phyloP scores from a whole-genome alignment of 1,284 basidiomycete genomes.

The Neonothopanus nambi region DNA sequence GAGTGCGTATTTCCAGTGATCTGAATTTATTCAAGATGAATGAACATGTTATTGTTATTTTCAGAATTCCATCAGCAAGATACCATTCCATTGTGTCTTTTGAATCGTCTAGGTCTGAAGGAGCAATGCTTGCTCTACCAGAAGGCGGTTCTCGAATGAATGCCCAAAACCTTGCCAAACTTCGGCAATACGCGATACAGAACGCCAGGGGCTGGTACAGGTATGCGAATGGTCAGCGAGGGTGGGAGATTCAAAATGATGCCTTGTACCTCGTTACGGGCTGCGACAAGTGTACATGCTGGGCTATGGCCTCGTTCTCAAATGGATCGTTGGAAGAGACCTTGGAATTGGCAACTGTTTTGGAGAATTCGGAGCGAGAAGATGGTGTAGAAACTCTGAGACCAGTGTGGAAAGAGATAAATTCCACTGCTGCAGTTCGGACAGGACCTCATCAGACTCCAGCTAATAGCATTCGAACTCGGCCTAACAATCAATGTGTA shows the following conservation, averaged over 20 bases:
- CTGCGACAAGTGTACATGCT: slow-evolving; percentile 1
- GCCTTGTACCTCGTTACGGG: slow-evolving; percentile 4
- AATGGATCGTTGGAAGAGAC: background rate
- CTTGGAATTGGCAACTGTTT: background rate
- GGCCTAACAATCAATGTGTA: background rate
- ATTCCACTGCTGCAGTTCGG: background rate
- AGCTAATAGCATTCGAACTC: background rate
- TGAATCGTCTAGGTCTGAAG: background rate
- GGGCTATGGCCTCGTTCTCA: slow-evolving; percentile 2
- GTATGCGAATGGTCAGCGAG: background rate
- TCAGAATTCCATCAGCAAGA: too few relatives aligned
- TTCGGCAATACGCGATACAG: background rate
- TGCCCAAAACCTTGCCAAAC: background rate
- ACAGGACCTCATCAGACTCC: background rate
- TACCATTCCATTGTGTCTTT: background rate
- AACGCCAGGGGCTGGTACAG: slow-evolving; percentile 1
- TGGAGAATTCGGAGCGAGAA: background rate
- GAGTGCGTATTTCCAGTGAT: too few relatives aligned
- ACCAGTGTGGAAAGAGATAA: background rate
- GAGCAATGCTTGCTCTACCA: slow-evolving; percentile 3
- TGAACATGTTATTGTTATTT: too few relatives aligned
- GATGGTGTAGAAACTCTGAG: too few relatives aligned
- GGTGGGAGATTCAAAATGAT: background rate
- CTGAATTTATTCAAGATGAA: too few relatives aligned
- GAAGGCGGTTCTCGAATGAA: slow-evolving; percentile 3